Base-by-base conservation (phyloP, 73 alveolate genomes). In the Paramecium pentaurelia region DNA sequence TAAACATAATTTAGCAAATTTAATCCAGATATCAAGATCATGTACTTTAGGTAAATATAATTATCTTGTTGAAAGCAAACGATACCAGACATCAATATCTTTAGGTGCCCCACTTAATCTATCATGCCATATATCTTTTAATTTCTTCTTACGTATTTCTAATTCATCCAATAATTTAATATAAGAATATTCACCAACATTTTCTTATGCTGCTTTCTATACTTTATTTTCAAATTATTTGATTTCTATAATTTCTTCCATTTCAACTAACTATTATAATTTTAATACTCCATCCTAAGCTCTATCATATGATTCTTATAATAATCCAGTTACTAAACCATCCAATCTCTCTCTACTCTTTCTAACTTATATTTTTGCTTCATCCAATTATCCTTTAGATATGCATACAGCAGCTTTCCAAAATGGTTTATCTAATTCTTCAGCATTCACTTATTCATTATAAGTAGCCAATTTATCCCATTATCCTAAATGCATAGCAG, bases 381-480 rank as follows among this genome's bases (percentile, higher is more conserved):
- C 98, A 10, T 88, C 94, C 85, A 85, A 96, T 49, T 95, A 87
- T 54, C 95, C 95, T 44, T 95, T 96, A n/a, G 98, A 95, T 86
- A 98, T 96, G 27, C 96, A 93, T 7, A 98, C 92, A 2, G 98
- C 96, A 4, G 99, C 99, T 71, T 94, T 92, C 95, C 96, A 98
- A 95, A 98, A 98, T 73, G 95, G 95, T 92, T 97, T 96, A 93
- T 98, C 99, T 60, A 96, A 97, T 10, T 96, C 95, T 22, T 98
- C 99, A 38, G 60, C 86, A 60, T 94, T 98, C 1, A 95, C 85
- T n/a, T 94, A 77, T 47, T 97, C 95, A 25, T 95, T 94, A 93
- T 95, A 98, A 34, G 86, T 71, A 71, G 97, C 97, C 87, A 98
- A 94, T 80, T 97, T 95, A 38, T 98, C 99, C 99, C 99, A 98